Evolutionary conservation across 345 rosid genomes (phyloP), one percentile per base, ranked within the genome.

Genomic region (Arabis alpina): DNA sequence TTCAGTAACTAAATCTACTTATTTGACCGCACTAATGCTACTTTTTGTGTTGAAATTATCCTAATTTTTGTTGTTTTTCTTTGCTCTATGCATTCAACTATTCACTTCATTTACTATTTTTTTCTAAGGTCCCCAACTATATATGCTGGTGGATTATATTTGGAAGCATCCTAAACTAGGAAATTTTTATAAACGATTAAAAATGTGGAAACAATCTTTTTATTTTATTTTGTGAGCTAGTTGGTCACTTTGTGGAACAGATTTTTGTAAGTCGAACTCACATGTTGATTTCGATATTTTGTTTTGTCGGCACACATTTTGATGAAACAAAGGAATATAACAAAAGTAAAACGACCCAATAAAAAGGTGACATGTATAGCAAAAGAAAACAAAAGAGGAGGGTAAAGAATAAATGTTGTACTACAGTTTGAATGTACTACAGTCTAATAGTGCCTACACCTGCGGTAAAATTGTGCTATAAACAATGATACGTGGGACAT

Each of bases 401-500:
- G 54, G 55, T 54, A 16, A 54, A 44, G 63, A 44, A 68, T 23
- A 45, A 34, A 57, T 47, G 48, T 47, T 68, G 64, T 47, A 68
- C 49, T 56, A 47, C 48, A 68, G 3, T 15, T 36, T 68, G 48
- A 68, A 68, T 68, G 73, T 68, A 56, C 64, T 56, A 54, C 44
- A 55, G 45, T 32, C 72, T 68, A 19, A 19, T 1, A 19, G 23
- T 19, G 1, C 23, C 23, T 19, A 68, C 56, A 34, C 7, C 27
- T 56, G 64, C 25, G 4, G 41, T 54, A 55, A n/a, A 54, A 43
- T 36, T 34, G 45, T 68, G 28, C 16, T 47, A 57, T 68, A 68
- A 36, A 56, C 55, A 37, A 68, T 47, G 65, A 14, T 57, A 24
- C 40, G 14, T 69, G 49, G 28, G 65, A 24, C 65, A 47, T 28